Percentiles rank a stretch among this genome's conserved stretches.
phyloP scores from a whole-genome alignment of 2,329 filamentous ascomycete species.

The Fusarium sp. region DNA sequence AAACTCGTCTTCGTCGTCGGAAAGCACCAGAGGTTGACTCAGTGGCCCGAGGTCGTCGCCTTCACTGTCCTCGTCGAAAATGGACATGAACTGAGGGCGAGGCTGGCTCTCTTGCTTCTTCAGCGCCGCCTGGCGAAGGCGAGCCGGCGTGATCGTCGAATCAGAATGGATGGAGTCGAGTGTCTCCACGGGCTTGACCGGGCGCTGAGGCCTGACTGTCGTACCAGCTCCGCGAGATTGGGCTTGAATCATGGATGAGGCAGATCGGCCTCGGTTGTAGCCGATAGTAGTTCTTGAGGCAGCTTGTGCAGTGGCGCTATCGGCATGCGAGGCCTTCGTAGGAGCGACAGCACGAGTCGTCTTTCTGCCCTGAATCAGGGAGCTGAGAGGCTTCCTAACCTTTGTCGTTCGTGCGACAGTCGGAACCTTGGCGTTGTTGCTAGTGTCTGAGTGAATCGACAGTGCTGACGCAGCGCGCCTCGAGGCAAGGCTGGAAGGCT shows the following conservation, averaged over 20 bases:
- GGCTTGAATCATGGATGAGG: conserved; percentile 59
- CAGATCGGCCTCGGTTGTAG: conserved; percentile 80
- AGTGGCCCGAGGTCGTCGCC: conserved; percentile 48
- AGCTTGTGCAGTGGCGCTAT: conserved; percentile 71
- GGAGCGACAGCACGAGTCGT: conserved; percentile 54
- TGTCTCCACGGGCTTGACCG: conserved; percentile 28
- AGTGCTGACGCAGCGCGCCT: conserved; percentile 67
- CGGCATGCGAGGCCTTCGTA: conserved; percentile 63
- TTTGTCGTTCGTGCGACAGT: conserved; percentile 25
- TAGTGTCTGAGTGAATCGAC: conserved; percentile 52
- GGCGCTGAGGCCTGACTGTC: conserved; percentile 22
- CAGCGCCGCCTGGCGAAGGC: conserved; percentile 42
- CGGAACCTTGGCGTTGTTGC: conserved; percentile 20
- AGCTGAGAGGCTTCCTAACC: conserved; percentile 46
- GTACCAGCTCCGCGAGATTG: conserved; percentile 32
- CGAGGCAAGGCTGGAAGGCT: conserved; percentile 53
- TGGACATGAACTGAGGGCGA: conserved; percentile 66
- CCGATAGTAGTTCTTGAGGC: conserved; percentile 86
- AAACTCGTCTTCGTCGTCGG: conserved; percentile 66
- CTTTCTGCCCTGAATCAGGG: conserved; percentile 47
- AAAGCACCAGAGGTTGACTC: conserved; percentile 34
- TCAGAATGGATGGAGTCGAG: conserved; percentile 35
- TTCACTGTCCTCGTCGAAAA: conserved; percentile 66
- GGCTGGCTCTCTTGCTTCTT: conserved; percentile 43
- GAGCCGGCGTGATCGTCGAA: conserved; percentile 63